phyloP scores from a whole-genome alignment of 1,284 basidiomycete species.

The Pseudozyma hubeiensis region DNA sequence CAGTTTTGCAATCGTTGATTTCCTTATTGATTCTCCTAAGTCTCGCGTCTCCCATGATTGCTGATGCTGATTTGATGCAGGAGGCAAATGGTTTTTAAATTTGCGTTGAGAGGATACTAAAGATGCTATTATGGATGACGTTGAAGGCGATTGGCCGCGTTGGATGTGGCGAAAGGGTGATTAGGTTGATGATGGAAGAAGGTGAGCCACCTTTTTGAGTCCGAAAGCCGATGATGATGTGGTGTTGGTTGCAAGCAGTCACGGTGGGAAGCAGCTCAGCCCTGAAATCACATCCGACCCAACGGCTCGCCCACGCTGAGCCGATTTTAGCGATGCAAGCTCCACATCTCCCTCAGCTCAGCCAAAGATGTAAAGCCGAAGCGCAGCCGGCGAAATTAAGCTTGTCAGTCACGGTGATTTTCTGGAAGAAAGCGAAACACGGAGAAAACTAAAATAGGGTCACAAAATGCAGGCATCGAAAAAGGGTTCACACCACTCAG shows the following conservation, averaged over 20 bases:
- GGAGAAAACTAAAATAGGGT: slow-evolving; percentile 1
- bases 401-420: background rate
- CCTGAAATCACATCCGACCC: slow-evolving; percentile 25
- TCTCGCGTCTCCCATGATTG: slow-evolving; percentile 77
- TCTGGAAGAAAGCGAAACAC: slow-evolving; percentile 9
- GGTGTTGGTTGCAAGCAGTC: too few species aligned
- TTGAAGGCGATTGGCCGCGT: background rate
- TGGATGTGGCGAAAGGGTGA: slow-evolving; percentile 3
- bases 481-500: background rate
- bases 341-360: slow-evolving; percentile 3
- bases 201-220: background rate
- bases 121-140: background rate
- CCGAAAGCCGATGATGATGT: too few species aligned
- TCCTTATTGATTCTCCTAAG: slow-evolving; percentile 89
- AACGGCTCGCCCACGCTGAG: slow-evolving; percentile 14
- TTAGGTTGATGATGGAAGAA: slow-evolving; percentile 11
- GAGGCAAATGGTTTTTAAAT: background rate
- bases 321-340: background rate
- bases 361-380: slow-evolving; percentile 5
- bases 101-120: too few species aligned
- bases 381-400: background rate
- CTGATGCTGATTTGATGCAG: slow-evolving; percentile 1
- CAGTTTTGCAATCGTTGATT: slow-evolving; percentile 86
- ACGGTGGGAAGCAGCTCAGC: slow-evolving; percentile 2
- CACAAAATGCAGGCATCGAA: slow-evolving; percentile 8